phyloP scores from a whole-genome alignment of 1,284 basidiomycete genomes.

The Termitomyces sp. region DNA sequence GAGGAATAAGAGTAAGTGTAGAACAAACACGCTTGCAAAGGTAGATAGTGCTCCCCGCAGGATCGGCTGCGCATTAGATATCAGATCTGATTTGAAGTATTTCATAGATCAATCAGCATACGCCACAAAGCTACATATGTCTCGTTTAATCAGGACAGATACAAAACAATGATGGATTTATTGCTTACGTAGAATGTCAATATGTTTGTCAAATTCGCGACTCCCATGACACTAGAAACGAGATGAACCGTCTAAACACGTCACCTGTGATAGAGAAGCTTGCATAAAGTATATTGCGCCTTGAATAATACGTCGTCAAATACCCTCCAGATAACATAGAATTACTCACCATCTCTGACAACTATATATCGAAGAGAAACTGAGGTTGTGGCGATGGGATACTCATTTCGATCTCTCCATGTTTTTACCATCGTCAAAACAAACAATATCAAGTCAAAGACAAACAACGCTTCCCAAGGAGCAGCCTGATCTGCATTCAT shows the following conservation, averaged over 20 bases:
- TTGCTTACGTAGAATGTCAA: constrained; percentile 4
- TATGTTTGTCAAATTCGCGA: constrained; percentile 2
- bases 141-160: neutral
- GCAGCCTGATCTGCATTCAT: neutral
- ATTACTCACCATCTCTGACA: neutral
- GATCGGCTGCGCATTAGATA: neutral
- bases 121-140: neutral
- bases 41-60: neutral
- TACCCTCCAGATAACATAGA: neutral
- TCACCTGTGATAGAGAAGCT: neutral
- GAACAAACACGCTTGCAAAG: neutral
- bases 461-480: neutral
- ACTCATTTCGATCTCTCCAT: neutral
- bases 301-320: neutral
- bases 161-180: neutral
- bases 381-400: neutral
- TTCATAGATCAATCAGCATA: neutral
- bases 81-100: neutral
- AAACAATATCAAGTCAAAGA: neutral
- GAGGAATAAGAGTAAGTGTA: neutral
- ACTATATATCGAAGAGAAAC: neutral
- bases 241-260: neutral
- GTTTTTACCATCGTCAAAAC: neutral
- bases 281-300: neutral
- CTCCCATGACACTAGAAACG: neutral